A percentile compares a stretch with the other conserved stretches of the same genome.
Conservation (phyloP, 108 stramenopile species). For the Skeletonema marinoi region DNA sequence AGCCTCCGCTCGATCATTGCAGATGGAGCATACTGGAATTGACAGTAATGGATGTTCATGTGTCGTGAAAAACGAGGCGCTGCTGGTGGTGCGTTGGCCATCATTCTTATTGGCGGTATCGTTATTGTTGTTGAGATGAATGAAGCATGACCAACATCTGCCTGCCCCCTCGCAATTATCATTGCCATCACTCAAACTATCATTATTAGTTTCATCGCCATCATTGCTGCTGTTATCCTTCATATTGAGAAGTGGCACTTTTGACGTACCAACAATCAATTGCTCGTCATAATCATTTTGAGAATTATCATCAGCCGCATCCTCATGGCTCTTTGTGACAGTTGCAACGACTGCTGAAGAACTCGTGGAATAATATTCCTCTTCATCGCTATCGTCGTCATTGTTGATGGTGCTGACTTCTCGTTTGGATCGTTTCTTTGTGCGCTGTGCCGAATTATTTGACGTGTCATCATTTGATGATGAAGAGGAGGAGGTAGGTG, state of each 20-base stretch:
- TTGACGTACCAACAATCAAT: background rate
- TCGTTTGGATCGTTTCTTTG: background rate
- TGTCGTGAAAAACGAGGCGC: conserved; percentile 19
- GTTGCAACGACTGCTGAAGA: too few species aligned
- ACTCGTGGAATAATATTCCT: background rate
- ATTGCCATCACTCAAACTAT: background rate
- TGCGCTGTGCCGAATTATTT: too few species aligned
- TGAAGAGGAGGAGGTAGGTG: too few species aligned
- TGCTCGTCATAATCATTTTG: background rate
- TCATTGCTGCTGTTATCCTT: background rate
- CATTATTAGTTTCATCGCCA: background rate
- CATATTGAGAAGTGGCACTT: background rate
- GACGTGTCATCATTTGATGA: too few species aligned
- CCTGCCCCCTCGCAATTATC: background rate
- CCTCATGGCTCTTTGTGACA: too few species aligned
- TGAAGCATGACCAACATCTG: conserved; percentile 32
- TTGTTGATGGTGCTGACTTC: background rate
- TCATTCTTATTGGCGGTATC: background rate
- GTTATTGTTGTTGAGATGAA: conserved; percentile 4
- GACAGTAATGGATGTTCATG: conserved; percentile 61
- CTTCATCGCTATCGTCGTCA: background rate
- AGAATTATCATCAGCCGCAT: too few species aligned
- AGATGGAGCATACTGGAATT: conserved; percentile 53
- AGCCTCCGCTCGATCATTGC: conserved; percentile 44
- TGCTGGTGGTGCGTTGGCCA: background rate